Percentiles rank a stretch among this genome's conserved stretches.
Evolutionary conservation across 345 rosid genomes (phyloP).

Genomic region (Bruguiera sexangula): DNA sequence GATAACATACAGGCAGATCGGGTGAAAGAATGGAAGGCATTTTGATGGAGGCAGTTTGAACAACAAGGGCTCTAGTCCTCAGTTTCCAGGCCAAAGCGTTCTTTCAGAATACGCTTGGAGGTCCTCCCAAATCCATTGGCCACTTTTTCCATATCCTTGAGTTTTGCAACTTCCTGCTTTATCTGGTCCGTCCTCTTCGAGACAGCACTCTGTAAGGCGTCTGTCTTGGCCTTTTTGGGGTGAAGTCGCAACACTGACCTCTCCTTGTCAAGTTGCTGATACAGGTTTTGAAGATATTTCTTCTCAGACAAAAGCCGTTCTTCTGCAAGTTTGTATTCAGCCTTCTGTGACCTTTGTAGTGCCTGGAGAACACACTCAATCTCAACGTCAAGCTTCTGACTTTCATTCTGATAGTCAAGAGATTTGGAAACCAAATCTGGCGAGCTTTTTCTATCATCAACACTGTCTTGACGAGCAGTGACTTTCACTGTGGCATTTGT

Average conservation of each 20-base stretch:
- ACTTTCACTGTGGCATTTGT: constrained; percentile 32
- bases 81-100: constrained; percentile 43
- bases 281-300: constrained; percentile 51
- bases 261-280: constrained; percentile 65
- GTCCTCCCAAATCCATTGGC: constrained; percentile 72
- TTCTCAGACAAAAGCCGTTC: constrained; percentile 56
- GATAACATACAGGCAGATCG: neutral
- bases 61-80: constrained; percentile 23
- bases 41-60: neutral
- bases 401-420: constrained; percentile 40
- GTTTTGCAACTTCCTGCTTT: constrained; percentile 48
- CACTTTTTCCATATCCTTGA: constrained; percentile 66
- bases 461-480: constrained; percentile 23
- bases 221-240: constrained; percentile 25
- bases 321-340: constrained; percentile 63
- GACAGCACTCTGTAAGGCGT: constrained; percentile 38
- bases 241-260: constrained; percentile 39
- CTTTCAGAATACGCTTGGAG: constrained; percentile 46
- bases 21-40: neutral
- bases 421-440: constrained; percentile 29
- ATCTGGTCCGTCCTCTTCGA: constrained; percentile 50
- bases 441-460: constrained; percentile 23
- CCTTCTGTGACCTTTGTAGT: constrained; percentile 54
- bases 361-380: constrained; percentile 53
- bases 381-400: constrained; percentile 60